Evolutionary conservation across 2,329 filamentous ascomycete species (phyloP).

Genomic region (Paraconiothyrium brasiliense): DNA sequence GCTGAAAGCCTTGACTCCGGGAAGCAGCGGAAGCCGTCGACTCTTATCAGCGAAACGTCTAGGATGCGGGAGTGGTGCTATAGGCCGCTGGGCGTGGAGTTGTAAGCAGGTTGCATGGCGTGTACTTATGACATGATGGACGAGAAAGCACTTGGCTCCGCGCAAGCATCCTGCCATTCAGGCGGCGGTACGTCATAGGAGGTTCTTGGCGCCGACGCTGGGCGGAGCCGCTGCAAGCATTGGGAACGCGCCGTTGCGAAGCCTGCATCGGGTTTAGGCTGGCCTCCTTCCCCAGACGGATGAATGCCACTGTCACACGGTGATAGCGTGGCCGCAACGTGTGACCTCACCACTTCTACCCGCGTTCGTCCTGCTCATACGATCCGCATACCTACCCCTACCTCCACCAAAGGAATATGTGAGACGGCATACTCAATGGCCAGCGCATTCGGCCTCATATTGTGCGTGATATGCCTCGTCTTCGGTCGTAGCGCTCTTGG

Average conservation of each 20-base stretch:
- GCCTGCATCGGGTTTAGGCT: slow-evolving; percentile 2
- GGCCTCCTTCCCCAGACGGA: background rate
- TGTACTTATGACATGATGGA: slow-evolving; percentile 10
- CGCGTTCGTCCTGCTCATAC: slow-evolving; percentile 3
- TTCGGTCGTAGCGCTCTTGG: slow-evolving; percentile 21
- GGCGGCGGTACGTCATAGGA: slow-evolving; percentile 20
- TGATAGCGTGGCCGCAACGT: slow-evolving; percentile 15
- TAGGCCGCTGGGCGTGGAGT: slow-evolving; percentile 8
- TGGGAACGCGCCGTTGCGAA: background rate
- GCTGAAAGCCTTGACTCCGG: slow-evolving; percentile 32
- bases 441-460: slow-evolving; percentile 30
- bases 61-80: background rate
- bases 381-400: slow-evolving; percentile 11
- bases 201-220: slow-evolving; percentile 18
- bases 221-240: background rate
- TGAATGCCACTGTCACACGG: background rate
- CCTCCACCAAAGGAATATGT: slow-evolving; percentile 38
- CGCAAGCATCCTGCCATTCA: slow-evolving; percentile 17
- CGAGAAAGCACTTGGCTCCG: slow-evolving; percentile 13
- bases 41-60: slow-evolving; percentile 24
- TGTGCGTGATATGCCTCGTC: slow-evolving; percentile 27
- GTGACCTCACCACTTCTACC: slow-evolving; percentile 31
- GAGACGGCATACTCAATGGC: slow-evolving; percentile 29
- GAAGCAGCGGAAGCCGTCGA: slow-evolving; percentile 33
- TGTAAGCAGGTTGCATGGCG: slow-evolving; percentile 25